Percentiles rank a stretch among this genome's conserved stretches.
These are phyloP conservation scores for Eucalyptus cloeziana DNA, from an alignment of 345 rosid genomes.

Conservation along the genomic window DNA sequence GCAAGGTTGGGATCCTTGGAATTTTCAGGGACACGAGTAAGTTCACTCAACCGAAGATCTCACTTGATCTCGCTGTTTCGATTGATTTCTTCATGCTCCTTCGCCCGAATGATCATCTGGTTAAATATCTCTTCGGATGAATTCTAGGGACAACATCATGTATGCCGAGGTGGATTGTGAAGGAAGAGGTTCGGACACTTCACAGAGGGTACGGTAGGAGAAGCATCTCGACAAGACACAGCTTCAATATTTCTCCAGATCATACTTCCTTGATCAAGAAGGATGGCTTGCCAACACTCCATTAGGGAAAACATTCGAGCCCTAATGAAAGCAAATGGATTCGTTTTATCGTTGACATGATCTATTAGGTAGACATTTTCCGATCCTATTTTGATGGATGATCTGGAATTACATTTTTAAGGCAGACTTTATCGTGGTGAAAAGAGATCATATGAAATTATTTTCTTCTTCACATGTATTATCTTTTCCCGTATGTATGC, in stretches of 20 bases:
- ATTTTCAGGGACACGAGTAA: constrained; percentile 24
- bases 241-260: not conserved
- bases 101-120: not conserved
- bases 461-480: not conserved
- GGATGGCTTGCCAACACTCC: constrained; percentile 5
- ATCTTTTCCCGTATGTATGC: not conserved
- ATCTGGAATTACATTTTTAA: not conserved
- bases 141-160: not conserved
- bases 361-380: not conserved
- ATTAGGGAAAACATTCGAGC: not conserved
- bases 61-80: not conserved
- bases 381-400: too few relatives aligned
- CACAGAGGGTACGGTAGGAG: constrained; percentile 10
- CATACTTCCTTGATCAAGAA: constrained; percentile 10
- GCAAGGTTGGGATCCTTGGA: constrained; percentile 43
- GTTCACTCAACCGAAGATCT: not conserved
- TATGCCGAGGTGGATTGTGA: constrained; percentile 6
- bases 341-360: not conserved
- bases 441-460: not conserved
- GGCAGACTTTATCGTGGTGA: not conserved
- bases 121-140: not conserved
- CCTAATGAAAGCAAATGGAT: not conserved
- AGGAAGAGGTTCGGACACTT: constrained; percentile 4
- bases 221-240: not conserved
- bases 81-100: not conserved